Evolutionary conservation across 805 yeast genomes (phyloP).

Genomic region (Ogataea glucozyma): DNA sequence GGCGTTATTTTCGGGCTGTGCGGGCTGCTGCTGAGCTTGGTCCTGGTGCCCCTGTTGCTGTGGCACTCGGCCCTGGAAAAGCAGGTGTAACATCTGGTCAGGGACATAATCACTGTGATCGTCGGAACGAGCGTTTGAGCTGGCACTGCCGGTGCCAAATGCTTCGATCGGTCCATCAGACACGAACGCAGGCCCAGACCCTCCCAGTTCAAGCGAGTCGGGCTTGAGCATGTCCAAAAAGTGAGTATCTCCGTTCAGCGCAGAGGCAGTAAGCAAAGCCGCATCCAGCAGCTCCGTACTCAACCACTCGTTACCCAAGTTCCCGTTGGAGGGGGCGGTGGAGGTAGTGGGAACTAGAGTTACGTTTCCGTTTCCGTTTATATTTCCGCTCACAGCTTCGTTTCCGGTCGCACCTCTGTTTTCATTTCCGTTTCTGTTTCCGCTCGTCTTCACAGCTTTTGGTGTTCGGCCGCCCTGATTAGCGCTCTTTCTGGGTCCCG

Average conservation of each 20-base stretch:
- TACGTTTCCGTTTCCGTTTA: no score
- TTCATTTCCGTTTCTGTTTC: background rate
- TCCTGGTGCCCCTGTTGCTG: no score
- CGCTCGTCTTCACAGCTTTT: background rate
- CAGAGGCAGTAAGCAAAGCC: constrained; percentile 73
- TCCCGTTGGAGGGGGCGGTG: constrained; percentile 5
- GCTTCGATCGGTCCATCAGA: constrained; percentile 1
- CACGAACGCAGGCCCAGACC: background rate
- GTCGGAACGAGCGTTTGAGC: constrained; percentile 1
- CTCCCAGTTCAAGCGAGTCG: constrained; percentile 19
- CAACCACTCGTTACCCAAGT: constrained; percentile 61
- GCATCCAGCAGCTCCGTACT: constrained; percentile 71
- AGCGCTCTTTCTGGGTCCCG: constrained; percentile 22
- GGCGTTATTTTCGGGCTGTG: no score
- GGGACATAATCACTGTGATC: constrained; percentile 33
- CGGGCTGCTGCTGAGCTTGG: no score
- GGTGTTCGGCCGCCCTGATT: constrained; percentile 10
- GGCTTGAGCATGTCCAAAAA: constrained; percentile 53
- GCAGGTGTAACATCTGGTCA: constrained; percentile 50
- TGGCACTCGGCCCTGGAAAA: constrained; percentile 48
- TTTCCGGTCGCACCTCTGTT: no score
- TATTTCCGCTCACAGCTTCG: no score
- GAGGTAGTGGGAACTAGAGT: background rate
- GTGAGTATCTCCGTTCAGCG: constrained; percentile 60
- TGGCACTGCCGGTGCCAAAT: background rate